Base-by-base conservation (phyloP, 1,139 yeast genomes). In the Suhomyces guaymorum region DNA sequence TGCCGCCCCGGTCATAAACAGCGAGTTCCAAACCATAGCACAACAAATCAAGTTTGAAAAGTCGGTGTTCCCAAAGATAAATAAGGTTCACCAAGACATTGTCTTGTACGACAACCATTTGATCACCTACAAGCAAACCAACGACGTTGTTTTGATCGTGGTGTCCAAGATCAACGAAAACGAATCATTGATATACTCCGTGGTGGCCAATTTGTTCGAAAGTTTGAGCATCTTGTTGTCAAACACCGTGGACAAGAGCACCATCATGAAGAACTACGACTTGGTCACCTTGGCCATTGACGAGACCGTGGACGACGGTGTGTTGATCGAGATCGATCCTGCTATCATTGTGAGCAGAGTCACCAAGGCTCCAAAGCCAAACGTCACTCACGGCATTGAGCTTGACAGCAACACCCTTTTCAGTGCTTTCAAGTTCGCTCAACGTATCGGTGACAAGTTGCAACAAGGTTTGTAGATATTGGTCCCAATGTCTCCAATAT, bases 251-350 rank as follows among this genome's bases (percentile, higher is more conserved):
- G 97, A 92, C 61, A 86, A 83, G 60, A 73, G 80, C 44, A 76
- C 92, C 3, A 66, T 92, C 30, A 74, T 83, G 52, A 96, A 87
- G 47, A 79, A 84, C 58, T 92, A 83, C 57, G 99, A 92, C 60
- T 70, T 87, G 70, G 82, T 89, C 32, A 73, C 87, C 32, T 75
- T 92, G 58, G 88, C 95, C 7, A 75, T 90, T 30, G 98, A 92
- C 59, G 98, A 92, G 63, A 77, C 95, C 15, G 72, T 92, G 38
- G 98, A 92, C 57, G 94, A 86, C 50, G 96, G 97, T 17, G 80
- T 92, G 46, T 81, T 94, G 43, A 73, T 94, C 49, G 97, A 92
- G 61, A 83, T 89, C 26, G 97, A 92, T 54, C 81, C 95, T 3
- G 79, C 83, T 28, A 80, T 88, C 32, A 86, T 92, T 51, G 92